Conservation (phyloP, 148 eudicot species). For the Suaeda aralocaspica region DNA sequence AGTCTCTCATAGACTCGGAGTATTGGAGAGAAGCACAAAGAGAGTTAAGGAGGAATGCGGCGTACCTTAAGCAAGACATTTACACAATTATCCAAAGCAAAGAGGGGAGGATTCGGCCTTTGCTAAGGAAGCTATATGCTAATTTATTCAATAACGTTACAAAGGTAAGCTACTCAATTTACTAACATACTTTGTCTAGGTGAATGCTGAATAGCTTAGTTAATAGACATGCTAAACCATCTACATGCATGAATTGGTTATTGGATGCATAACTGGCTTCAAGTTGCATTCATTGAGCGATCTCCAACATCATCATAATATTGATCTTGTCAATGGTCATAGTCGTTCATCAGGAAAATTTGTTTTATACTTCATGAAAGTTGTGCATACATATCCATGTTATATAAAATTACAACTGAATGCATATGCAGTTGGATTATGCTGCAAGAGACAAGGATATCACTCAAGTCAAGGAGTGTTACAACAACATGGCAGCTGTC, state of each 20-base stretch:
- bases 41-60: slow-evolving; percentile 36
- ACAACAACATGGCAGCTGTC: slow-evolving; percentile 33
- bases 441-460: slow-evolving; percentile 58
- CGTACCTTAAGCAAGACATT: slow-evolving; percentile 52
- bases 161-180: slow-evolving; percentile 18
- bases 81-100: slow-evolving; percentile 57
- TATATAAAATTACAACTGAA: no score
- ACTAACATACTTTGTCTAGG: not conserved
- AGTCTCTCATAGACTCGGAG: slow-evolving; percentile 36
- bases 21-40: slow-evolving; percentile 54
- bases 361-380: not conserved
- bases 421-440: slow-evolving; percentile 46
- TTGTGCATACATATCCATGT: not conserved
- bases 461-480: slow-evolving; percentile 35
- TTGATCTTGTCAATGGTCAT: no score
- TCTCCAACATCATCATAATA: not conserved
- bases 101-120: slow-evolving; percentile 39
- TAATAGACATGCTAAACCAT: no score
- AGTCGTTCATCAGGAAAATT: not conserved
- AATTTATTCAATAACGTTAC: slow-evolving; percentile 54
- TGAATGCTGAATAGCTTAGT: not conserved
- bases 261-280: no score
- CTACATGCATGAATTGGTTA: no score
- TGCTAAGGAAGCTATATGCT: slow-evolving; percentile 46
- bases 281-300: no score